These are phyloP conservation scores for Neurospora crassa DNA, from an alignment of 2,329 filamentous ascomycete species.

Conservation along the genomic window DNA sequence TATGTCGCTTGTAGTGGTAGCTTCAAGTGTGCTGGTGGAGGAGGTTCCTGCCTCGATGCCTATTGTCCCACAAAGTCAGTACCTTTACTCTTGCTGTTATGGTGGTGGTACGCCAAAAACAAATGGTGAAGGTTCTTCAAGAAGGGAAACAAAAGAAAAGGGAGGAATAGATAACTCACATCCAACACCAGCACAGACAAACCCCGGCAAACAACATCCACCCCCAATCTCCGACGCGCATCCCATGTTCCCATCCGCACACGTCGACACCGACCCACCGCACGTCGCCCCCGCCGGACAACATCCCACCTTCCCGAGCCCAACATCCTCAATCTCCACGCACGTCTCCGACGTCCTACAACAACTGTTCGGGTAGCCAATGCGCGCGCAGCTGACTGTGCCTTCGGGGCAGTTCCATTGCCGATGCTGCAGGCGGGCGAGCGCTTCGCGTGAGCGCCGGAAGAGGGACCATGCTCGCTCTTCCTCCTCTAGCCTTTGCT, in stretches of 20 bases:
- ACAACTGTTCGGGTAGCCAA: constrained; percentile 62
- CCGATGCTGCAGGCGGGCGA: constrained; percentile 43
- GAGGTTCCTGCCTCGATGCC: constrained; percentile 18
- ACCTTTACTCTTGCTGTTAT: neutral
- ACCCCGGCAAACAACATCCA: constrained; percentile 68
- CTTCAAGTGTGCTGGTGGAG: constrained; percentile 7
- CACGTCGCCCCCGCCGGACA: constrained; percentile 59
- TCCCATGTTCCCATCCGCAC: constrained; percentile 50
- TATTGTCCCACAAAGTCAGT: constrained; percentile 1
- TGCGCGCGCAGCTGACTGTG: constrained; percentile 53
- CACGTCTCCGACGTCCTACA: constrained; percentile 59
- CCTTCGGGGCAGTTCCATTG: constrained; percentile 57
- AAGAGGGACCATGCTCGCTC: constrained; percentile 23
- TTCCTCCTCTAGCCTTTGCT: constrained; percentile 2
- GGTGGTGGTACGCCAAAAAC: neutral
- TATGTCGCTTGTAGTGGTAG: constrained; percentile 26
- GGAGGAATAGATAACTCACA: constrained; percentile 40
- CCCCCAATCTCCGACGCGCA: constrained; percentile 59
- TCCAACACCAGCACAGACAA: constrained; percentile 57
- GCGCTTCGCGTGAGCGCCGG: constrained; percentile 34
- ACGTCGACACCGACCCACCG: constrained; percentile 52
- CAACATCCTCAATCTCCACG: constrained; percentile 51
- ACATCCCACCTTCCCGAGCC: constrained; percentile 62
- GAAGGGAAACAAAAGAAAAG: neutral
- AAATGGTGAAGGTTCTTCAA: neutral